These are phyloP conservation scores for Fraxinus angustifolia DNA, from an alignment of 305 asterid species.

Conservation along the genomic window DNA sequence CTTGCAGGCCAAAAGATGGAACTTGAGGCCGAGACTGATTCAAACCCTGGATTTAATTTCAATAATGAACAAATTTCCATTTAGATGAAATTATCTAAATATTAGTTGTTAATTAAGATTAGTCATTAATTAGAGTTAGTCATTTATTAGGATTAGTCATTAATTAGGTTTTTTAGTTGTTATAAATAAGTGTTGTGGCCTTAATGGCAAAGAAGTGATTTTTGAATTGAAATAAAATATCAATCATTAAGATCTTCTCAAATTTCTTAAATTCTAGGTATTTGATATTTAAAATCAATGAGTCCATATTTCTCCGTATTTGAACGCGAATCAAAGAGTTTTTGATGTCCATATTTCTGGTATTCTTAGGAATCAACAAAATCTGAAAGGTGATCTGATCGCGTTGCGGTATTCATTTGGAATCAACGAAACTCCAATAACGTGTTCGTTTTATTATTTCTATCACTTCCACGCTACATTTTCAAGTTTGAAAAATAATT, in stretches of 20 bases:
- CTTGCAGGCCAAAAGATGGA: conserved; percentile 39
- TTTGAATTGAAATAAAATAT: background rate
- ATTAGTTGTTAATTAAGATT: background rate
- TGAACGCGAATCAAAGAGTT: background rate
- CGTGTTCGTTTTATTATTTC: background rate
- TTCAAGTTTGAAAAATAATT: conserved; percentile 7
- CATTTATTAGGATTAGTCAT: background rate
- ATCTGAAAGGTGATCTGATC: background rate
- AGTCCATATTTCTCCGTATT: background rate
- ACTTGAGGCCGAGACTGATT: conserved; percentile 43
- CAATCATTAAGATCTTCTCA: background rate
- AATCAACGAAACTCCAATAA: background rate
- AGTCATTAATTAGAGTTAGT: background rate
- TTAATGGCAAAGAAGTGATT: background rate
- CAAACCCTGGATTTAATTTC: conserved; percentile 27
- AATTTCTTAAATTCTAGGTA: too few species aligned
- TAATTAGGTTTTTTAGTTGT: background rate
- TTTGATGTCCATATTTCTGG: background rate
- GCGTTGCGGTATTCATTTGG: background rate
- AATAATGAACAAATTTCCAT: conserved; percentile 7
- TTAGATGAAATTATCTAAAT: background rate
- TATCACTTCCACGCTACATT: background rate
- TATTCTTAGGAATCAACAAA: background rate
- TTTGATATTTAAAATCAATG: background rate
- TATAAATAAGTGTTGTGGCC: background rate